phyloP scores from a whole-genome alignment of 2,329 filamentous ascomycete genomes.

The Cordyceps militaris region DNA sequence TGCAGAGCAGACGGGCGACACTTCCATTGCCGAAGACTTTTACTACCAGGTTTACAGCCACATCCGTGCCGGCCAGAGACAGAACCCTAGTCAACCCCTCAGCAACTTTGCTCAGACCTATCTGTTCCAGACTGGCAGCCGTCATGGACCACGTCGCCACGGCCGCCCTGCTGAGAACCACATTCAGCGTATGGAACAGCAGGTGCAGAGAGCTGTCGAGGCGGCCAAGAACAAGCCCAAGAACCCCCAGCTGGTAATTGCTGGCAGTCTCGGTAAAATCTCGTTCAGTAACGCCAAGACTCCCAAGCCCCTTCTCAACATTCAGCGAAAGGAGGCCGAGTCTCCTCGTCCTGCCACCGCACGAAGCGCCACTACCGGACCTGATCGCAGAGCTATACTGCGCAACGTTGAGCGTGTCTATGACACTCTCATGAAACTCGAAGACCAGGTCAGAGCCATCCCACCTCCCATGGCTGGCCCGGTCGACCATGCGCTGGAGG shows the following conservation, averaged over 20 bases:
- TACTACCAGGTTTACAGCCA: constrained; percentile 98
- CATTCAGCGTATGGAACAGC: constrained; percentile 98
- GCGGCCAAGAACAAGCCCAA: constrained; percentile 96
- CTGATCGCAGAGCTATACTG: constrained; percentile 76
- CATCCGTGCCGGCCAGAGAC: constrained; percentile 81
- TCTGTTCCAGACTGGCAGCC: constrained; percentile 85
- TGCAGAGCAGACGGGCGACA: constrained; percentile 71
- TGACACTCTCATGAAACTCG: constrained; percentile 80
- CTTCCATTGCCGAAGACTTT: constrained; percentile 84
- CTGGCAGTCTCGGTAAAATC: constrained; percentile 94
- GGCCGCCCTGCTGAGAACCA: constrained; percentile 88
- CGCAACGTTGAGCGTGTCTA: constrained; percentile 87
- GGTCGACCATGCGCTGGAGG: constrained; percentile 58
- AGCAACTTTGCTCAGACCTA: constrained; percentile 98
- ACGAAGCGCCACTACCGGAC: constrained; percentile 36
- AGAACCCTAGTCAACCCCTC: constrained; percentile 86
- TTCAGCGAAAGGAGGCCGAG: constrained; percentile 77
- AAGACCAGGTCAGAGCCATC: constrained; percentile 81
- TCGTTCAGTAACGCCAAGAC: constrained; percentile 99
- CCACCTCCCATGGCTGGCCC: constrained; percentile 53
- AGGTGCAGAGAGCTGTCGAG: constrained; percentile 94
- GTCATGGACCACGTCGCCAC: constrained; percentile 68
- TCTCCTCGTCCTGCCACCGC: constrained; percentile 44
- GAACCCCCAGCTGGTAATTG: constrained; percentile 93
- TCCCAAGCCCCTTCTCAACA: constrained; percentile 87